Conservation (phyloP, 2,329 filamentous ascomycete species). For the Colletotrichum limetticola region DNA sequence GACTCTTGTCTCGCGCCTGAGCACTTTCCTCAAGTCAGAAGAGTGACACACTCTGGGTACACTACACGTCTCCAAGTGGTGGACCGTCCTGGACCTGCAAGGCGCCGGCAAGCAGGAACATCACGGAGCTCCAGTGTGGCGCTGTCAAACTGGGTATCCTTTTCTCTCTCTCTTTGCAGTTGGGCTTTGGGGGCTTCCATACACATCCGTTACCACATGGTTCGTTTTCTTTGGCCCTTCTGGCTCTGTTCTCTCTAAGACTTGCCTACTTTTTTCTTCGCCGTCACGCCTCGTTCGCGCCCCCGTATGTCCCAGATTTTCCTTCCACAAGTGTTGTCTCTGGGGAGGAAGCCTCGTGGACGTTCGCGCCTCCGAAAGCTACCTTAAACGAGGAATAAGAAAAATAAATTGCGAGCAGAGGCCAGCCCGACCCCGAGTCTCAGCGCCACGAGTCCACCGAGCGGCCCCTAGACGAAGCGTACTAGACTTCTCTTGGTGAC, state of each 20-base stretch:
- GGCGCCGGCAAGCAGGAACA: conserved; percentile 30
- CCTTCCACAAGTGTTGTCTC: conserved; percentile 5
- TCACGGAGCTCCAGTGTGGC: conserved; percentile 18
- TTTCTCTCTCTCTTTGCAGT: neutral
- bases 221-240: neutral
- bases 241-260: neutral
- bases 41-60: conserved; percentile 15
- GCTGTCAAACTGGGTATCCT: conserved; percentile 20
- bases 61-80: conserved; percentile 1
- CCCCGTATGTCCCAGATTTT: neutral
- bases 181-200: neutral
- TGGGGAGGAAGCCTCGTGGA: conserved; percentile 22
- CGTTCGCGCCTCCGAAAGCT: conserved; percentile 8
- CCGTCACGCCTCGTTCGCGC: neutral
- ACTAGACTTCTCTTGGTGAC: conserved; percentile 22
- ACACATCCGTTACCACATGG: neutral
- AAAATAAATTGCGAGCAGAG: neutral
- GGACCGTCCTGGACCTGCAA: conserved; percentile 15
- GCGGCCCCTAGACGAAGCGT: conserved; percentile 22
- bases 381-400: neutral
- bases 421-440: conserved; percentile 23
- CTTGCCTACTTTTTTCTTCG: neutral
- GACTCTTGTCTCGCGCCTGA: neutral
- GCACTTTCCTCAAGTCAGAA: neutral
- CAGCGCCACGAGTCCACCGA: conserved; percentile 26